A percentile compares a stretch with the other conserved stretches of the same genome.
Conservation (phyloP, 2,329 filamentous ascomycete species). For the Fusarium proliferatum region DNA sequence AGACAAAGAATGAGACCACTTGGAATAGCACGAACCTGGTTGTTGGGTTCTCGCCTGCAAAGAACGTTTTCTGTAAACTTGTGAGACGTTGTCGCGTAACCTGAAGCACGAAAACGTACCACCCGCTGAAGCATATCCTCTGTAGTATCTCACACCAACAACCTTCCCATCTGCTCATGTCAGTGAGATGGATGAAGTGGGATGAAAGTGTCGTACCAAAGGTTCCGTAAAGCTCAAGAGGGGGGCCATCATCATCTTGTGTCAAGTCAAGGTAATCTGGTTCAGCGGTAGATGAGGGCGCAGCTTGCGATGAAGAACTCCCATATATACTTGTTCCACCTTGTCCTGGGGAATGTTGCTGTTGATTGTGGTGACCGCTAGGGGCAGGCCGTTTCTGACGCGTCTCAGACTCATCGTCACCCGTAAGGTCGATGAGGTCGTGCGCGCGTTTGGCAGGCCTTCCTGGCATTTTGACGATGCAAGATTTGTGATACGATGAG, state of each 20-base stretch:
- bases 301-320: slow-evolving; percentile 25
- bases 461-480: slow-evolving; percentile 27
- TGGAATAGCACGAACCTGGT: slow-evolving; percentile 56
- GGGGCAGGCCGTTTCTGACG: slow-evolving; percentile 45
- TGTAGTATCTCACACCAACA: slow-evolving; percentile 69
- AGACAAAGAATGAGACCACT: slow-evolving; percentile 17
- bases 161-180: slow-evolving; percentile 57
- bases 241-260: slow-evolving; percentile 55
- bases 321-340: slow-evolving; percentile 35
- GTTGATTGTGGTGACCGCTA: slow-evolving; percentile 9
- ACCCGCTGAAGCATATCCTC: slow-evolving; percentile 69
- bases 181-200: slow-evolving; percentile 1
- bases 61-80: slow-evolving; percentile 64
- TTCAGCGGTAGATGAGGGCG: slow-evolving; percentile 44
- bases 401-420: slow-evolving; percentile 46
- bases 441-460: slow-evolving; percentile 50
- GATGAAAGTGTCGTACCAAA: slow-evolving; percentile 50
- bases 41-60: slow-evolving; percentile 72
- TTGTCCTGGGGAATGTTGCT: slow-evolving; percentile 17
- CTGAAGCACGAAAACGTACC: slow-evolving; percentile 43
- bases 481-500: neutral
- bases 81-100: neutral
- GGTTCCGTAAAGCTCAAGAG: slow-evolving; percentile 60
- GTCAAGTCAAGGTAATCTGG: slow-evolving; percentile 57
- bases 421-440: slow-evolving; percentile 57